Base-by-base conservation (phyloP, 805 yeast species). In the Saccharomycodes ludwigii region DNA sequence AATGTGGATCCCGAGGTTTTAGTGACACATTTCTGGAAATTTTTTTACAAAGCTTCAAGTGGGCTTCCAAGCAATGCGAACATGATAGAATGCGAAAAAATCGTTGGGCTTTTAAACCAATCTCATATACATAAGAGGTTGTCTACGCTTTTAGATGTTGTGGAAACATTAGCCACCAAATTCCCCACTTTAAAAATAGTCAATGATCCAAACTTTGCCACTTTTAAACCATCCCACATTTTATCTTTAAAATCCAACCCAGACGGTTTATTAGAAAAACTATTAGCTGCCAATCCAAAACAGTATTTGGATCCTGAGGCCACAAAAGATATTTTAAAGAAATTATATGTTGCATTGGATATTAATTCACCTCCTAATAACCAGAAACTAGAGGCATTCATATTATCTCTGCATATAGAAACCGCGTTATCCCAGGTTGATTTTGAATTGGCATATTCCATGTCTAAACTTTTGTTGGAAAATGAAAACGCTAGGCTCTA, bases 381-480 rank as follows among this genome's bases (percentile, higher is more conserved):
- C 17, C 10, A 11, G 6, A 37, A 31, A 4, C 41, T 37, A 24
- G 32, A 35, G 24, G 36, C 37, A n/a, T 38, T 47, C 31, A 38
- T 69, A 5, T 49, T 61, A 33, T 54, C 63, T 11, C 61, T 70
- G 24, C 76, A 82, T 42, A 71, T 83, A 15, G 83, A 80, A 41
- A 64, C 76, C 27, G 71, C 93, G 0, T 58, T 80, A 18, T 71
- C 66, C 1, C 71, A 76, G 29, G 57, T 61, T 37, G 77, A 81
- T 48, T 80, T 81, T 41, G 48, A 51, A 2, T 71, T 60, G 40
- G 85, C 93, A 0, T 65, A 61, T 39, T 52, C 54, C 3, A 55
- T 60, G 27, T 48, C 69, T 1, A 41, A 42, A n/a, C 58, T 52
- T 14, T 48, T 71, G 24, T 44, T 71, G 7, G 55, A 59, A 17